Percentiles rank a stretch among this genome's conserved stretches.
Conservation (phyloP, 148 eudicot genomes). For the Rhododendron simsii region DNA sequence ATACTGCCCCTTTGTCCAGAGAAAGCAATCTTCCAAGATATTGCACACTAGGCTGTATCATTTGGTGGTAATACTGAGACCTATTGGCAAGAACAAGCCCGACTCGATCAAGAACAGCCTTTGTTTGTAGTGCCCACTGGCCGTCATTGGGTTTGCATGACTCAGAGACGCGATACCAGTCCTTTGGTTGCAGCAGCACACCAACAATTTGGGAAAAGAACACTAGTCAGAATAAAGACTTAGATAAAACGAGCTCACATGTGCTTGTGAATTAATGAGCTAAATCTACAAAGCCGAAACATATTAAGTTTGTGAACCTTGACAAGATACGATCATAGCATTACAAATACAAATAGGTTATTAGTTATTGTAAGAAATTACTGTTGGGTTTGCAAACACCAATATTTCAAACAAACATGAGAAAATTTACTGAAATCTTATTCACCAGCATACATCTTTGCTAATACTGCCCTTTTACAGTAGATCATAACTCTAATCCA, state of each 20-base stretch:
- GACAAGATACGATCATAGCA: neutral
- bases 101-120: conserved; percentile 10
- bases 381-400: neutral
- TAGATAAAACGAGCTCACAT: neutral
- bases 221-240: neutral
- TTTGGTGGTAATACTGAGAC: conserved; percentile 6
- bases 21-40: conserved; percentile 14
- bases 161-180: conserved; percentile 7
- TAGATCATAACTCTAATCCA: neutral
- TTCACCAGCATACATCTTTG: neutral
- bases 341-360: neutral
- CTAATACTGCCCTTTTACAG: neutral
- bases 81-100: neutral
- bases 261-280: neutral
- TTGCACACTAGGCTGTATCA: conserved; percentile 9
- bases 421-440: neutral
- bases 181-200: neutral
- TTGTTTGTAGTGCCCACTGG: conserved; percentile 15
- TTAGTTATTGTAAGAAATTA: neutral
- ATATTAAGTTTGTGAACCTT: neutral
- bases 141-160: neutral
- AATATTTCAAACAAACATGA: neutral
- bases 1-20: neutral
- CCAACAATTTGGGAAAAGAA: neutral
- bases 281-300: neutral